A percentile compares a stretch with the other conserved stretches of the same genome.
Conservation (phyloP, 805 yeast species). For the Pichia heedii region DNA sequence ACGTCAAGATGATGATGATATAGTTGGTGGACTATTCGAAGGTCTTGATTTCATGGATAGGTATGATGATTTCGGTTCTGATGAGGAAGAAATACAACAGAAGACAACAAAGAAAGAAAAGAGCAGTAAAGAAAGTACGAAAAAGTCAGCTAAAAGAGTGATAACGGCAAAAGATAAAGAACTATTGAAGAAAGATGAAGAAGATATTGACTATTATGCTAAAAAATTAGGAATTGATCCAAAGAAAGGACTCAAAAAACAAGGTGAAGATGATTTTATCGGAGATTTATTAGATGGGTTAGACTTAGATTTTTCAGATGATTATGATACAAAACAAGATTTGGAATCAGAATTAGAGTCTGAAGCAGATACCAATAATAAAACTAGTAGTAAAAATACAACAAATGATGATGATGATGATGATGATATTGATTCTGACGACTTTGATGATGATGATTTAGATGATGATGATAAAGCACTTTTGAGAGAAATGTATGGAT, state of each 20-base stretch:
- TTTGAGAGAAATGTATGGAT: conserved; percentile 25
- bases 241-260: conserved; percentile 41
- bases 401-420: conserved; percentile 15
- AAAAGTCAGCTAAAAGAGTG: conserved; percentile 8
- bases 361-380: not conserved
- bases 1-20: conserved; percentile 57
- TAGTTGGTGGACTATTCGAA: conserved; percentile 71
- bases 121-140: conserved; percentile 4
- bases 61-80: conserved; percentile 11
- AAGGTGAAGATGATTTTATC: conserved; percentile 65
- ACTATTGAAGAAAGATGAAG: conserved; percentile 52
- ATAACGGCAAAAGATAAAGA: conserved; percentile 38
- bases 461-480: conserved; percentile 26
- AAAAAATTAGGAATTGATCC: conserved; percentile 64
- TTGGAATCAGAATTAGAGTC: conserved; percentile 1
- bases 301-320: conserved; percentile 32
- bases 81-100: not conserved
- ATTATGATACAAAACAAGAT: conserved; percentile 12
- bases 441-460: conserved; percentile 25
- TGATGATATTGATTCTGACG: conserved; percentile 22
- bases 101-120: conserved; percentile 4
- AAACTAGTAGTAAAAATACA: conserved; percentile 4
- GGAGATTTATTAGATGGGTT: conserved; percentile 76
- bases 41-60: conserved; percentile 44
- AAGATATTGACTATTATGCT: conserved; percentile 75